phyloP scores from a whole-genome alignment of 176 grass and related monocot genomes.

The Raddia guianensis region DNA sequence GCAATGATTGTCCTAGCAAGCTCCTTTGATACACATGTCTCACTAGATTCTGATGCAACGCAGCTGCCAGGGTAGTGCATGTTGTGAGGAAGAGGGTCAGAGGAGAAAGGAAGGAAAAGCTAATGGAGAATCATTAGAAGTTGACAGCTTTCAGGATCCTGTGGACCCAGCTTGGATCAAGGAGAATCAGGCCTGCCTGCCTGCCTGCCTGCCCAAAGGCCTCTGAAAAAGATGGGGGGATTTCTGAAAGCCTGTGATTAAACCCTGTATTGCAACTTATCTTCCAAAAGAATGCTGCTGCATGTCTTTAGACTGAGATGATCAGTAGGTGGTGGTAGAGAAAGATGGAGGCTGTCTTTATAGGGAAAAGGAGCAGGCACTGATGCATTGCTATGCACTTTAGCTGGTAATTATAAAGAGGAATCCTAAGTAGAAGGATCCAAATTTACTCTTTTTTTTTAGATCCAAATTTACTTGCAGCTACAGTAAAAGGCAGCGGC shows the following conservation, averaged over 20 bases:
- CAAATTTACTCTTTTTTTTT: not conserved
- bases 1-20: constrained; percentile 64
- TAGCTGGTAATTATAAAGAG: constrained; percentile 26
- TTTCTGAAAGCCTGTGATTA: constrained; percentile 58
- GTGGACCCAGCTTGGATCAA: constrained; percentile 47
- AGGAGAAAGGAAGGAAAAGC: constrained; percentile 47
- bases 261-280: constrained; percentile 42
- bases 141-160: constrained; percentile 58
- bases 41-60: constrained; percentile 74
- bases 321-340: constrained; percentile 37
- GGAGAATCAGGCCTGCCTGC: constrained; percentile 47
- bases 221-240: constrained; percentile 69
- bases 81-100: constrained; percentile 37
- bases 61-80: constrained; percentile 41
- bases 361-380: constrained; percentile 45
- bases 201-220: constrained; percentile 38
- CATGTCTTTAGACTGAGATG: constrained; percentile 21
- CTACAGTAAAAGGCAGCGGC: constrained; percentile 20
- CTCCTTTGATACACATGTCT: constrained; percentile 49
- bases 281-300: constrained; percentile 56
- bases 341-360: constrained; percentile 55
- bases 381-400: constrained; percentile 33
- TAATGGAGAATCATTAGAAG: constrained; percentile 60
- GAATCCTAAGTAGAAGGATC: constrained; percentile 50
- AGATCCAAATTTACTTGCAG: constrained; percentile 17